Evolutionary conservation across 441 rosid genomes (phyloP).

Genomic region (Omphalea diandra): DNA sequence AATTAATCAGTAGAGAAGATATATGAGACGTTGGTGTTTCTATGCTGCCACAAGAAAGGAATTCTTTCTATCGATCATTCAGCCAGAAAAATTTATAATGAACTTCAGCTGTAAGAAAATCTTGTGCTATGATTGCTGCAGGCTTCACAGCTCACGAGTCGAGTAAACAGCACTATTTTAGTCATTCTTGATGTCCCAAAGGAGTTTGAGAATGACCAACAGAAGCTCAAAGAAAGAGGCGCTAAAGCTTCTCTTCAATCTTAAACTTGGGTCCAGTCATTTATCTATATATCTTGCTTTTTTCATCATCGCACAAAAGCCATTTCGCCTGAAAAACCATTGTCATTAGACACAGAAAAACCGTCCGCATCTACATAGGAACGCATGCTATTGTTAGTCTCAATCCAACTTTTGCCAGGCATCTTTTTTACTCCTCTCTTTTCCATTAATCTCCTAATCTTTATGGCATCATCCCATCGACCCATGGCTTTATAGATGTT

Average conservation of each 20-base stretch:
- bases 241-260: slow-evolving; percentile 3
- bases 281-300: background rate
- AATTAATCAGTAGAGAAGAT: background rate
- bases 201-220: background rate
- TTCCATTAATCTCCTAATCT: slow-evolving; percentile 62
- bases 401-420: slow-evolving; percentile 73
- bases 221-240: background rate
- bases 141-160: background rate
- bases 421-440: slow-evolving; percentile 58
- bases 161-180: background rate
- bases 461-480: slow-evolving; percentile 68
- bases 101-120: background rate
- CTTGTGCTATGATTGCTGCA: background rate
- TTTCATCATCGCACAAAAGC: slow-evolving; percentile 8
- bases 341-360: background rate
- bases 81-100: background rate
- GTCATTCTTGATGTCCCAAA: background rate
- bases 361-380: slow-evolving; percentile 16
- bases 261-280: background rate
- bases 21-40: background rate
- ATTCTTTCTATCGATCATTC: background rate
- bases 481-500: slow-evolving; percentile 71
- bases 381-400: slow-evolving; percentile 18
- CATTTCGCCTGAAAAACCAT: background rate
- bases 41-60: too few relatives aligned